Evolutionary conservation across 306 rosid genomes (phyloP).

Genomic region (Sechiopsis laciniata): DNA sequence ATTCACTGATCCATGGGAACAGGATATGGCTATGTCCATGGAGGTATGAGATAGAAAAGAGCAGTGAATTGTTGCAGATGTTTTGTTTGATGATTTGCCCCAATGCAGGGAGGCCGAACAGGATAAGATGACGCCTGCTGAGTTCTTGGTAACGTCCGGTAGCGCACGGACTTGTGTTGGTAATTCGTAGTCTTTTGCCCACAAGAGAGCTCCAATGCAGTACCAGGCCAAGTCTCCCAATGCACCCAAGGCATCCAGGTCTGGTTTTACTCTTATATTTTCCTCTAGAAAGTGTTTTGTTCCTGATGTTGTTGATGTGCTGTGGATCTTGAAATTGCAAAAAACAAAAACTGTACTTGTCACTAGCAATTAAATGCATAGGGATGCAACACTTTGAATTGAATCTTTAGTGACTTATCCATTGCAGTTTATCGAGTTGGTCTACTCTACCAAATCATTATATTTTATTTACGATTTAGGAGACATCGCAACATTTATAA

Average conservation of each 20-base stretch:
- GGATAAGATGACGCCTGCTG: conserved; percentile 55
- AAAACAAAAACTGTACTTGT: neutral
- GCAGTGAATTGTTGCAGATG: conserved; percentile 54
- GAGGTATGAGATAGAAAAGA: conserved; percentile 58
- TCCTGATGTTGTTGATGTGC: conserved; percentile 48
- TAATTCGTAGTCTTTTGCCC: conserved; percentile 57
- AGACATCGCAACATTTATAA: no score
- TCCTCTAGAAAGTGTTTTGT: conserved; percentile 42
- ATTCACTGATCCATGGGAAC: conserved; percentile 48
- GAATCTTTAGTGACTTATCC: no score
- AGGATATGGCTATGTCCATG: conserved; percentile 56
- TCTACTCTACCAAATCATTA: no score
- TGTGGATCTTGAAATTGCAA: conserved; percentile 43
- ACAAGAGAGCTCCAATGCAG: conserved; percentile 63
- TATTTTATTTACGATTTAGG: no score
- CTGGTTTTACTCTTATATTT: conserved; percentile 58
- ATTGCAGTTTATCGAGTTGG: no score
- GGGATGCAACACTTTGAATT: no score
- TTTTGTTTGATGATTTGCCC: conserved; percentile 35
- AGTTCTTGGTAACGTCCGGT: conserved; percentile 41
- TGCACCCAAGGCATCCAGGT: conserved; percentile 64
- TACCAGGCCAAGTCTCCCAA: conserved; percentile 75
- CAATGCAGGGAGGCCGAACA: conserved; percentile 51
- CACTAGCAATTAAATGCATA: neutral
- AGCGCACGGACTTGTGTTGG: conserved; percentile 50